Percentiles rank a stretch among this genome's conserved stretches.
Evolutionary conservation across 1,139 yeast genomes (phyloP).

Genomic region (Trichomonascaceae sp.): DNA sequence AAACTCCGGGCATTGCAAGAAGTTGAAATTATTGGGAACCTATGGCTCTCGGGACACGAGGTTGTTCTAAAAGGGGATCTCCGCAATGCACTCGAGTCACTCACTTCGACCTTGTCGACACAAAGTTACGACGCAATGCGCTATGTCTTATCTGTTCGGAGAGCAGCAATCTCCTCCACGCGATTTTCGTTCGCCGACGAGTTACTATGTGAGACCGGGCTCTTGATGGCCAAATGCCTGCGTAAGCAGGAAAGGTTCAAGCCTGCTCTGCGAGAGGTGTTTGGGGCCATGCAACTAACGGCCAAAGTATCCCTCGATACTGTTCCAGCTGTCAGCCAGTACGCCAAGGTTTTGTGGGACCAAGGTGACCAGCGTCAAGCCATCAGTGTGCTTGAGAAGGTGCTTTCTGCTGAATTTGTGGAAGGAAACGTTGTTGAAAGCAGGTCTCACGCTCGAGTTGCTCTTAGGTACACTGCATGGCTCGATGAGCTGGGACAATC

Average conservation of each 20-base stretch:
- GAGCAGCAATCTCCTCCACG: conserved; percentile 37
- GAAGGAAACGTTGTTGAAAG: conserved; percentile 4
- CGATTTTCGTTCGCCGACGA: conserved; percentile 26
- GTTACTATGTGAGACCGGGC: no score
- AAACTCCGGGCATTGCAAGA: conserved; percentile 66
- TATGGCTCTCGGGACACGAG: no score
- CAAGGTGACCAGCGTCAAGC: conserved; percentile 88
- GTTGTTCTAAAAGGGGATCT: no score
- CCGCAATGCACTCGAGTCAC: no score
- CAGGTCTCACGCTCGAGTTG: conserved; percentile 19
- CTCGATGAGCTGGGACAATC: conserved; percentile 77
- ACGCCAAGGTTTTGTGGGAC: conserved; percentile 78
- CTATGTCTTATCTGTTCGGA: conserved; percentile 24
- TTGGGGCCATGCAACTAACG: conserved; percentile 62
- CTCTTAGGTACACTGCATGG: conserved; percentile 80
- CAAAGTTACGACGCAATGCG: conserved; percentile 26
- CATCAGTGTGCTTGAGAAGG: conserved; percentile 47
- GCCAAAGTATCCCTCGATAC: not conserved
- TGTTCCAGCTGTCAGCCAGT: conserved; percentile 56
- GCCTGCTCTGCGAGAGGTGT: conserved; percentile 58
- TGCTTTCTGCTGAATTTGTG: conserved; percentile 17
- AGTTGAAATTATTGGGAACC: conserved; percentile 27
- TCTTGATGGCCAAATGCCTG: conserved; percentile 50
- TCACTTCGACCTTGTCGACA: no score
- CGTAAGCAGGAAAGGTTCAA: conserved; percentile 59